Evolutionary conservation across 2,329 filamentous ascomycete species (phyloP), one percentile per base, ranked within the genome.

Genomic region (Orbilia javanica): DNA sequence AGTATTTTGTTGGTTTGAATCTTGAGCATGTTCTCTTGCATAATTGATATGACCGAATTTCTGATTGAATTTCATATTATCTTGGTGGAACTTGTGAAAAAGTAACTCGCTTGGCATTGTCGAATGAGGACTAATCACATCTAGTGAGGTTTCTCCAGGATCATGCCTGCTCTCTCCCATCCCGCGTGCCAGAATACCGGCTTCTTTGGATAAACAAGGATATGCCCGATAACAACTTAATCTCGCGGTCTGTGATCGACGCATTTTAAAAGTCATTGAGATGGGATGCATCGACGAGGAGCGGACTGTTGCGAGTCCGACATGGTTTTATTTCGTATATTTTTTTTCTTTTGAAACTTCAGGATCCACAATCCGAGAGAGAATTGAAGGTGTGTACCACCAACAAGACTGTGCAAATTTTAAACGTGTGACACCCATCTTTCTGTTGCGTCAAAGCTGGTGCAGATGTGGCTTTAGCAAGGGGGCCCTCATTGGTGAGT

Each of bases 401-500:
- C 27, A 3, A 42, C 55, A 60, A 10, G 11, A 42, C 20, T 7
- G 20, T 7, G 20, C 5, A 11, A 39, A 57, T 57, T 36, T 36
- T 15, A 60, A 60, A 60, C 34, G 55, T 57, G 52, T 60, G 55
- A 60, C 55, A 60, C 18, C 55, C 55, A 3, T 6, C 20, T 25
- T 60, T 60, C 34, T 13, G 39, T 65, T 57, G 57, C 44, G 63
- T 63, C 71, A 68, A 75, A 68, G 63, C 63, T 63, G 62, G 22
- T 63, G 71, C 71, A 68, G 25, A 42, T 34, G 71, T 75, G 64
- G 71, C 63, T 68, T 75, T 36, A 7, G n/a, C 27, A 29, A n/a
- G 65, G 53, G 27, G 6, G 25, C 36, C 27, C 46, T 62, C 13
- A 71, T 71, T 64, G 50, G 46, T 64, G 53, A 71, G 29, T 64